These are phyloP conservation scores for Sequoiadendron giganteum DNA, from an alignment of 75 land plant species.

Conservation along the genomic window DNA sequence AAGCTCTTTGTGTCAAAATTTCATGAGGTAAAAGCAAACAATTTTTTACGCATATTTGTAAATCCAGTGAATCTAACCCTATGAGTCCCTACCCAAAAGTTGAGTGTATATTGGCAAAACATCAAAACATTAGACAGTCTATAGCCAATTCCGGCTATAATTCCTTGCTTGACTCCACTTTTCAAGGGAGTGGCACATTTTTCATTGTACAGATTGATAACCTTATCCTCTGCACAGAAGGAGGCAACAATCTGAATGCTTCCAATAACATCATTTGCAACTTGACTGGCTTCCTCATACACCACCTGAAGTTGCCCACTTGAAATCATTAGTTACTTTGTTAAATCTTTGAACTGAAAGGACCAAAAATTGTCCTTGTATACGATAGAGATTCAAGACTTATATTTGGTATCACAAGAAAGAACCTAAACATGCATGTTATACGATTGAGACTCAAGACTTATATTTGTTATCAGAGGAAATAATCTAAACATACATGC, in stretches of 20 bases:
- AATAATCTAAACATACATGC: too few species aligned
- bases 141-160: conserved; percentile 60
- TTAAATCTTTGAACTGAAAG: background rate
- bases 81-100: conserved; percentile 72
- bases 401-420: background rate
- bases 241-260: conserved; percentile 88
- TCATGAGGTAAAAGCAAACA: background rate
- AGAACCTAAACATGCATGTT: background rate
- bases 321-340: background rate
- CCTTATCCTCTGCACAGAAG: conserved; percentile 80
- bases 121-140: conserved; percentile 58
- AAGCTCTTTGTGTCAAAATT: background rate
- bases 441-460: too few species aligned
- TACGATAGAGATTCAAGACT: background rate
- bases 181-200: conserved; percentile 59
- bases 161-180: conserved; percentile 61
- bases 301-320: conserved; percentile 1
- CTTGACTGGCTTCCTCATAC: conserved; percentile 89
- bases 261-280: conserved; percentile 80
- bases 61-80: conserved; percentile 21
- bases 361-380: background rate
- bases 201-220: conserved; percentile 53
- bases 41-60: background rate
- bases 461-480: too few species aligned
- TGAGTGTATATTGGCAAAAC: conserved; percentile 54